phyloP scores from a whole-genome alignment of 192 early-diverging fungal genomes.

The Glomus cerebriforme region DNA sequence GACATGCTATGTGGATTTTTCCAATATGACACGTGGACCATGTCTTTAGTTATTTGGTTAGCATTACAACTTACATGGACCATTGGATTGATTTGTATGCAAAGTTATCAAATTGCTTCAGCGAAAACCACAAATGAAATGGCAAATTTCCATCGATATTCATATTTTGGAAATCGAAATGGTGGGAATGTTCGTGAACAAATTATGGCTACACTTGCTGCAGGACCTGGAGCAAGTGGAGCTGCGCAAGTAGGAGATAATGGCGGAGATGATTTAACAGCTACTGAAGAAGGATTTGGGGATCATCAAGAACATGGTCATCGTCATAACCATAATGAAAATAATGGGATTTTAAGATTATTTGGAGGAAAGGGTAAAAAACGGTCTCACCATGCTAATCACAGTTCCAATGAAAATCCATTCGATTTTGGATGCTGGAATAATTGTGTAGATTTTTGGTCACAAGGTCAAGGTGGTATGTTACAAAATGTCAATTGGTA shows the following conservation, averaged over 20 bases:
- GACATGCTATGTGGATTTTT: conserved; percentile 69
- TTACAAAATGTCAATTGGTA: conserved; percentile 66
- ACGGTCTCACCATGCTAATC: conserved; percentile 35
- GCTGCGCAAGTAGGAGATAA: conserved; percentile 37
- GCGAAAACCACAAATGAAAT: conserved; percentile 91
- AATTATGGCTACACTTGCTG: conserved; percentile 57
- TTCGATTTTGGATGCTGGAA: conserved; percentile 78
- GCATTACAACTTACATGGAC: conserved; percentile 82
- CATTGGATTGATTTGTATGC: conserved; percentile 71
- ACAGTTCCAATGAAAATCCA: conserved; percentile 53
- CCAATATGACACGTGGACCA: conserved; percentile 71
- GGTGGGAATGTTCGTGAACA: conserved; percentile 42
- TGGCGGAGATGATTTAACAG: conserved; percentile 34
- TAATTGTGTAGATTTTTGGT: conserved; percentile 90
- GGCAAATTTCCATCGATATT: conserved; percentile 77
- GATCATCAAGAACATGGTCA: conserved; percentile 37
- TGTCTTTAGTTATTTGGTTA: conserved; percentile 73
- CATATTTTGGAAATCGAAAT: conserved; percentile 38
- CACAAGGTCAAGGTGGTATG: conserved; percentile 55
- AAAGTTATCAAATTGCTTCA: conserved; percentile 75
- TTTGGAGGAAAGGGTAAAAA: conserved; percentile 45
- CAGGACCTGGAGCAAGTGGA: conserved; percentile 43
- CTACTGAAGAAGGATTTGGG: conserved; percentile 36
- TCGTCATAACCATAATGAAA: conserved; percentile 35
- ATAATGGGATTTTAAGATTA: conserved; percentile 39